These are phyloP conservation scores for Chlorophyllum brunneum DNA, from an alignment of 768 basidiomycete genomes.

Conservation along the genomic window DNA sequence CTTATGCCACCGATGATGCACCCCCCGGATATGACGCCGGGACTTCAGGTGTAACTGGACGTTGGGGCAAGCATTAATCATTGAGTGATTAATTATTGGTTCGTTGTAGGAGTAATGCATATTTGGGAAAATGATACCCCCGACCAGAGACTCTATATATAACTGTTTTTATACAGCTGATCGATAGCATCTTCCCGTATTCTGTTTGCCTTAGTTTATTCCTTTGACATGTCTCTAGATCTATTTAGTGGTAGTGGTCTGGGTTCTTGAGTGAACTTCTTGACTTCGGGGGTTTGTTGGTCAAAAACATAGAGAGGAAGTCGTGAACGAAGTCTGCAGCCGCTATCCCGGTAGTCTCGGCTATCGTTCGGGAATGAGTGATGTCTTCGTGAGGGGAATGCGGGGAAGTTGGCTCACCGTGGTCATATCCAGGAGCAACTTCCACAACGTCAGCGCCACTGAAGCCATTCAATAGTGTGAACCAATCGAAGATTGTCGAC, in stretches of 20 bases:
- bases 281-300: constrained; percentile 4
- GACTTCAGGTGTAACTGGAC: constrained; percentile 40
- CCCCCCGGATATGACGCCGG: constrained; percentile 69
- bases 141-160: too few species aligned
- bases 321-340: constrained; percentile 70
- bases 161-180: too few species aligned
- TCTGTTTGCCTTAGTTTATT: background rate
- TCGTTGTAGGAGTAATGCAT: too few species aligned
- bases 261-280: background rate
- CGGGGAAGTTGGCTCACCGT: constrained; percentile 38
- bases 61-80: constrained; percentile 46
- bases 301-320: constrained; percentile 54
- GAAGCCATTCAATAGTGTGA: constrained; percentile 7
- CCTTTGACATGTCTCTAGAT: too few species aligned
- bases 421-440: constrained; percentile 71
- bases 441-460: constrained; percentile 74
- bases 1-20: constrained; percentile 41
- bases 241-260: background rate
- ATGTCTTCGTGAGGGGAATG: background rate
- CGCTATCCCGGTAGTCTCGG: constrained; percentile 65
- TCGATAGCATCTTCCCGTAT: too few species aligned
- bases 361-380: constrained; percentile 25
- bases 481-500: background rate
- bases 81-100: background rate
- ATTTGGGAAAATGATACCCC: too few species aligned